Base-by-base conservation (phyloP, 163 green algal species). In the Coccomyxa subellipsoidea region DNA sequence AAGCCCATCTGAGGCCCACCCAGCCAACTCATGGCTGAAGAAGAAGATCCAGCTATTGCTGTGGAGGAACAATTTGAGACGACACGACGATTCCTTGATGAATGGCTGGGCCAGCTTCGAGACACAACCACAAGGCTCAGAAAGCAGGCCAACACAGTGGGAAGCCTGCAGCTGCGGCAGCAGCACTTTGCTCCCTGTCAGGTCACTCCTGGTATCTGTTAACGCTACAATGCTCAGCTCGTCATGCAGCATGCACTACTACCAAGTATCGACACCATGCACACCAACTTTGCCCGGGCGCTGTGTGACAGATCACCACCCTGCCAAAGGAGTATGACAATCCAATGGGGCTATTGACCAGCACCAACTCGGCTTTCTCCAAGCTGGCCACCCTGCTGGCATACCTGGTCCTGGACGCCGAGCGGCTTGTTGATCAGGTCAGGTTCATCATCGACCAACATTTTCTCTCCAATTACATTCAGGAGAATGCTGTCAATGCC, bases 371-470 rank as follows among this genome's bases (percentile, higher is more conserved):
- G 18, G 81, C 81, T 0, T 84, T 84, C 59, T 81, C 75, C n/a
- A 84, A 84, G 38, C 54, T 84, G 81, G 73, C 10, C 1, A 35
- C 70, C 38, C 36, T 84, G 53, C 73, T 84, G 53, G 54, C 39
- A 1, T 81, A 84, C 73, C 81, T 84, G 36, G 34, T 72, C 38
- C 23, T 54, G 5, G 37, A 81, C 18, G 31, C 81, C 27, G 32
- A 53, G 29, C 15, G 21, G 35, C 35, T 81, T 2, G 9, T 12
- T 12, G 27, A 4, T 39, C 71, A 80, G 39, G 80, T 79, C 27
- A 29, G 31, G 38, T 25, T 39, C 10, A 8, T 76, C 78, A 37
- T 7, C 23, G 38, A 4, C 35, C 59, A 77, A 18, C 5, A 38
- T n/a, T n/a, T n/a, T n/a, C n/a, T n/a, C n/a, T n/a, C n/a, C n/a